Conservation (phyloP, 129 eudicot genomes). For the Smallanthus sonchifolius region DNA sequence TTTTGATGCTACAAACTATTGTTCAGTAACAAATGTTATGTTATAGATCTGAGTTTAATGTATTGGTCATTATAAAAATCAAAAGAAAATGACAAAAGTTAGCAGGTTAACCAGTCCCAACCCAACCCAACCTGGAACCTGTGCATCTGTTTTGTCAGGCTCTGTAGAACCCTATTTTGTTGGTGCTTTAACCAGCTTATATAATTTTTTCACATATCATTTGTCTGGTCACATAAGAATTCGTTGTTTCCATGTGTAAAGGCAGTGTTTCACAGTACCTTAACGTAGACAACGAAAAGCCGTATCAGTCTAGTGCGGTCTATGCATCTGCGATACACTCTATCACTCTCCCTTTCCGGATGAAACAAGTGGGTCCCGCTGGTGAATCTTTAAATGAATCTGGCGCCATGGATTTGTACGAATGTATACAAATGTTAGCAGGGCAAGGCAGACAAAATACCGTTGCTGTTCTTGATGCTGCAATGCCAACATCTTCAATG, state of each 20-base stretch:
- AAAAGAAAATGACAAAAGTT: not conserved
- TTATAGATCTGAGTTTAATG: not conserved
- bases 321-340: conserved; percentile 95
- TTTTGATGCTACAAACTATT: not conserved
- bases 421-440: conserved; percentile 60
- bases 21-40: not conserved
- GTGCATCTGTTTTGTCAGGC: not conserved
- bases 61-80: not conserved
- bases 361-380: conserved; percentile 58
- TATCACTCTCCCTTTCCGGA: conserved; percentile 74
- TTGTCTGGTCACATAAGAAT: not conserved
- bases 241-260: conserved; percentile 15
- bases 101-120: not conserved
- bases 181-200: not conserved
- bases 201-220: not conserved
- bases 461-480: conserved; percentile 60
- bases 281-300: conserved; percentile 53
- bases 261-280: conserved; percentile 61
- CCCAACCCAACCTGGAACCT: not conserved
- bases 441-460: conserved; percentile 78
- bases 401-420: conserved; percentile 58
- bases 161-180: not conserved
- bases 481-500: conserved; percentile 78
- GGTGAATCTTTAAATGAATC: conserved; percentile 34
- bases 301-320: conserved; percentile 78